phyloP scores from a whole-genome alignment of 768 basidiomycete species.

The Trametopsis cervina region DNA sequence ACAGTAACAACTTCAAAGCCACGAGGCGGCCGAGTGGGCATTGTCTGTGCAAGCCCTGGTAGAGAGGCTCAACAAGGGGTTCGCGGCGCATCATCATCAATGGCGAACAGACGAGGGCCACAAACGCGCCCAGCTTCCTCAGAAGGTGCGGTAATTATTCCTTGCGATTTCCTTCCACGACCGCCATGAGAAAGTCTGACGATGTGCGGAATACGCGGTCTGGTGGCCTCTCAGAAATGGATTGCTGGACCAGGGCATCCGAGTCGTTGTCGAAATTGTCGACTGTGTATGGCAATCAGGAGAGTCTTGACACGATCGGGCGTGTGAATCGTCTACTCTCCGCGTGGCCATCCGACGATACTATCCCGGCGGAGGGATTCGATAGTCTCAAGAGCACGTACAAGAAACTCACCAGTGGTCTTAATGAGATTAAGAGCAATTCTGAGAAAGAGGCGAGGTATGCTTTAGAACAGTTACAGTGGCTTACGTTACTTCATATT shows the following conservation, averaged over 20 bases:
- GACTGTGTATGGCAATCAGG: neutral
- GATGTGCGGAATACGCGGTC: constrained; percentile 1
- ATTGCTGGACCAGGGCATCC: constrained; percentile 68
- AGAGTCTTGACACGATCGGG: constrained; percentile 45
- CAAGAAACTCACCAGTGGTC: constrained; percentile 52
- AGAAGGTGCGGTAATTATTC: constrained; percentile 4
- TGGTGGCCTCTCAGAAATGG: constrained; percentile 45
- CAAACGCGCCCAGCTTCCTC: constrained; percentile 4
- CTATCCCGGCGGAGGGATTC: constrained; percentile 58
- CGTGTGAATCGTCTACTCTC: constrained; percentile 69
- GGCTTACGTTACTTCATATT: constrained; percentile 14
- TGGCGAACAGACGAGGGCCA: constrained; percentile 3
- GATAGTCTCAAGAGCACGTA: constrained; percentile 56
- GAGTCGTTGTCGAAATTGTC: constrained; percentile 4
- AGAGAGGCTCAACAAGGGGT: neutral
- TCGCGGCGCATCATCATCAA: neutral
- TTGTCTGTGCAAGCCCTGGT: no score
- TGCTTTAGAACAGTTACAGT: no score
- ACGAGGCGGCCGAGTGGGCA: neutral
- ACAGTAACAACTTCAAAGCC: neutral
- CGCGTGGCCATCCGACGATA: constrained; percentile 68
- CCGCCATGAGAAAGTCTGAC: neutral
- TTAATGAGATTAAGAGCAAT: constrained; percentile 53
- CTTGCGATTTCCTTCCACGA: neutral
- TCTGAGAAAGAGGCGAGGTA: constrained; percentile 63